Evolutionary conservation across 106 monocot genomes (phyloP).

Genomic region (Allium cepa): DNA sequence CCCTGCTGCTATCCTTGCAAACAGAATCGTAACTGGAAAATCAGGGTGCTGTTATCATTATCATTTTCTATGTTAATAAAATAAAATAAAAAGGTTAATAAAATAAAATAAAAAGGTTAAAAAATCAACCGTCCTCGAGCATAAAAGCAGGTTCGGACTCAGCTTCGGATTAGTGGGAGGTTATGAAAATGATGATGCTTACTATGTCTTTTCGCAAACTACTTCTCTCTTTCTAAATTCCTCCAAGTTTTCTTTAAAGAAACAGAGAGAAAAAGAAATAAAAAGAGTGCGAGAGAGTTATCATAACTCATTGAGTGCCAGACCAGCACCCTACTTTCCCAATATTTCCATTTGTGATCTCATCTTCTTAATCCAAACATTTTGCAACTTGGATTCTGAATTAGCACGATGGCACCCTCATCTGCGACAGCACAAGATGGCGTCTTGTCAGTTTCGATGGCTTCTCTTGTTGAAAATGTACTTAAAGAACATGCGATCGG

Average conservation of each 20-base stretch:
- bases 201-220: slow-evolving; percentile 1
- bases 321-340: too few species aligned
- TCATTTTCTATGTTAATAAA: too few species aligned
- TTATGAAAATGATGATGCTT: neutral
- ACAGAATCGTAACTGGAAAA: too few species aligned
- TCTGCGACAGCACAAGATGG: slow-evolving; percentile 31
- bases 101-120: neutral
- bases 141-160: neutral
- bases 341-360: too few species aligned
- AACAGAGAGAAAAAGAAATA: neutral
- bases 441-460: slow-evolving; percentile 43
- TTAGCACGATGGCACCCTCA: neutral
- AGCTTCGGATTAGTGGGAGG: slow-evolving; percentile 3
- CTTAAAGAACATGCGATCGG: slow-evolving; percentile 57
- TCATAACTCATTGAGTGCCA: too few species aligned
- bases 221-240: neutral
- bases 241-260: neutral
- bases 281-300: neutral
- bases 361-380: neutral
- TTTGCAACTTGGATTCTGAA: slow-evolving; percentile 1
- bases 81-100: neutral
- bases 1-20: too few species aligned
- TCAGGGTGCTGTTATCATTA: too few species aligned
- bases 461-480: slow-evolving; percentile 73
- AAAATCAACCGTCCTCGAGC: neutral